Conservation (phyloP, 345 rosid species). For the Syzygium grande region DNA sequence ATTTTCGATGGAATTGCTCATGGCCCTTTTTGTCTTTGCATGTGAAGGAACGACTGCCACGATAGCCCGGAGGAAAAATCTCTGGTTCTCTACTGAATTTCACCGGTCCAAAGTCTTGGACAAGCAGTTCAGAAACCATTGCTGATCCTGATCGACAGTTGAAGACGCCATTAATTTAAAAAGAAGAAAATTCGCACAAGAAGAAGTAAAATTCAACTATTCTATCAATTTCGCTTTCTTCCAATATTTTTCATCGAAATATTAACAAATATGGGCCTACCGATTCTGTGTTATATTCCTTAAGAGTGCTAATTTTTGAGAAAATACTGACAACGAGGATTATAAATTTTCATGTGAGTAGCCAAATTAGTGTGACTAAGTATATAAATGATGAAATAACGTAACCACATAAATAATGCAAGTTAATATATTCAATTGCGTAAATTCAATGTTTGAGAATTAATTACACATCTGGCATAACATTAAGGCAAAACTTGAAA, state of each 20-base stretch:
- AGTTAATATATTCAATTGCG: background rate
- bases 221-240: background rate
- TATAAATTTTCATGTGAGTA: background rate
- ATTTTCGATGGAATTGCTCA: background rate
- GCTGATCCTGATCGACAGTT: slow-evolving; percentile 60
- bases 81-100: background rate
- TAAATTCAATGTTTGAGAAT: background rate
- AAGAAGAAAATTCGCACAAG: background rate
- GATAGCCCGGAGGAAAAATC: background rate
- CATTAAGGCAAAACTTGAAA: background rate
- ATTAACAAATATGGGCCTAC: no score
- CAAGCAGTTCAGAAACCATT: slow-evolving; percentile 79
- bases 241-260: no score
- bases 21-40: background rate
- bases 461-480: background rate
- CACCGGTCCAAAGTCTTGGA: slow-evolving; percentile 64
- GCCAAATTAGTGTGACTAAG: background rate
- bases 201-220: background rate
- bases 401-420: background rate
- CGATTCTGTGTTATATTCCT: no score
- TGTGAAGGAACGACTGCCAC: background rate
- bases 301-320: background rate
- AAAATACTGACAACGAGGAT: background rate
- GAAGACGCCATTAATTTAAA: background rate
- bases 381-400: background rate